Percentiles rank a stretch among this genome's conserved stretches.
Conservation (phyloP, 257 asterid genomes). For the Solanum pennellii region DNA sequence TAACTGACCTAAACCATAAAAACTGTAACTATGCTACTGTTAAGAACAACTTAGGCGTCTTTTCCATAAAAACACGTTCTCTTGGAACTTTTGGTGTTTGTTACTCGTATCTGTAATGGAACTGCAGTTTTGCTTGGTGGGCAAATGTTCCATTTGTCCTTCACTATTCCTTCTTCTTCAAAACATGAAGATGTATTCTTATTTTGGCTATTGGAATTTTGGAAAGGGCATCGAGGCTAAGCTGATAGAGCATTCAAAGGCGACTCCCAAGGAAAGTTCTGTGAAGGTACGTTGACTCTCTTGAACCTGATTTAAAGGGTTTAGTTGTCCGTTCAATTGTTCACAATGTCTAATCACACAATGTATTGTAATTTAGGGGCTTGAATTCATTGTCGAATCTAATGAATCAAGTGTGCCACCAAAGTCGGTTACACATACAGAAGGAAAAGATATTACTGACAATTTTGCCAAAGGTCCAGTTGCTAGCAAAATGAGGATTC, state of each 20-base stretch:
- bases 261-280: conserved; percentile 19
- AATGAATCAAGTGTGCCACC: conserved; percentile 25
- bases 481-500: conserved; percentile 50
- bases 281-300: conserved; percentile 23
- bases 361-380: conserved; percentile 33
- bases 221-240: conserved; percentile 52
- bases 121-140: background rate
- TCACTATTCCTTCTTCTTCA: background rate
- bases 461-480: conserved; percentile 15
- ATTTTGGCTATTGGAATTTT: background rate
- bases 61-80: background rate
- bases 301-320: background rate
- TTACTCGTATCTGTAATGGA: background rate
- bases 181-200: background rate
- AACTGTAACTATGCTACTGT: background rate
- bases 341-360: background rate
- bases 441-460: conserved; percentile 9
- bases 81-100: background rate
- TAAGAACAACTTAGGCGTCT: background rate
- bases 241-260: conserved; percentile 34
- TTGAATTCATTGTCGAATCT: conserved; percentile 43
- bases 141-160: background rate
- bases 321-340: background rate
- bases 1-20: background rate
- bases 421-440: conserved; percentile 10